phyloP scores from a whole-genome alignment of 2,329 filamentous ascomycete genomes.

The Aspergillus pseudotamarii region DNA sequence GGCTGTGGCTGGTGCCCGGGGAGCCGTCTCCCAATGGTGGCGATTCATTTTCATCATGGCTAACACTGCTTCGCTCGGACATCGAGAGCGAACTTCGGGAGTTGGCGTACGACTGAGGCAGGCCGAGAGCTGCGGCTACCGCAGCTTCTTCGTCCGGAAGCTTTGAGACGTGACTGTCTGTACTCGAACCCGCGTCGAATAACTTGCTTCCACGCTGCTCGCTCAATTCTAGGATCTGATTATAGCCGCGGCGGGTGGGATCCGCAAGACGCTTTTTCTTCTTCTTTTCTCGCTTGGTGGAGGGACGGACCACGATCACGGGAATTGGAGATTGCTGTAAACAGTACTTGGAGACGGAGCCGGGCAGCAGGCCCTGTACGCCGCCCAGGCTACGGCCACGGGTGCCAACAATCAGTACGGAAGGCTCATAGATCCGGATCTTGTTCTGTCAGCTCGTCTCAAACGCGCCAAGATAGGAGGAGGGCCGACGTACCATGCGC shows the following conservation, averaged over 20 bases:
- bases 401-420: slow-evolving; percentile 88
- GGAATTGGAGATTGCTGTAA: slow-evolving; percentile 91
- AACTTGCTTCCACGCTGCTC: slow-evolving; percentile 54
- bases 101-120: slow-evolving; percentile 36
- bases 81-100: slow-evolving; percentile 40
- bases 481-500: slow-evolving; percentile 67
- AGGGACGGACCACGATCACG: slow-evolving; percentile 87
- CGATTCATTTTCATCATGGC: slow-evolving; percentile 29
- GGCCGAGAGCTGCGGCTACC: slow-evolving; percentile 53
- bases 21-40: slow-evolving; percentile 21
- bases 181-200: slow-evolving; percentile 53
- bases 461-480: background rate
- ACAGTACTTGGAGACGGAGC: slow-evolving; percentile 92
- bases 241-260: slow-evolving; percentile 73
- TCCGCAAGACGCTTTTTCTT: slow-evolving; percentile 82
- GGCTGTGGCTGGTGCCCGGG: slow-evolving; percentile 28
- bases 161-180: slow-evolving; percentile 48
- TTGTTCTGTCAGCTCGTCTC: slow-evolving; percentile 39
- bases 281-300: slow-evolving; percentile 85
- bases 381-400: slow-evolving; percentile 81
- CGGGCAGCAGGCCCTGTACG: slow-evolving; percentile 82
- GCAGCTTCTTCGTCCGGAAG: slow-evolving; percentile 53
- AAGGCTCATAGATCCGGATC: slow-evolving; percentile 91
- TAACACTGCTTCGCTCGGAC: slow-evolving; percentile 37
- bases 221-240: slow-evolving; percentile 72